Evolutionary conservation across 768 basidiomycete genomes (phyloP), one percentile per base, ranked within the genome.

Genomic region (Royoungia palumana): DNA sequence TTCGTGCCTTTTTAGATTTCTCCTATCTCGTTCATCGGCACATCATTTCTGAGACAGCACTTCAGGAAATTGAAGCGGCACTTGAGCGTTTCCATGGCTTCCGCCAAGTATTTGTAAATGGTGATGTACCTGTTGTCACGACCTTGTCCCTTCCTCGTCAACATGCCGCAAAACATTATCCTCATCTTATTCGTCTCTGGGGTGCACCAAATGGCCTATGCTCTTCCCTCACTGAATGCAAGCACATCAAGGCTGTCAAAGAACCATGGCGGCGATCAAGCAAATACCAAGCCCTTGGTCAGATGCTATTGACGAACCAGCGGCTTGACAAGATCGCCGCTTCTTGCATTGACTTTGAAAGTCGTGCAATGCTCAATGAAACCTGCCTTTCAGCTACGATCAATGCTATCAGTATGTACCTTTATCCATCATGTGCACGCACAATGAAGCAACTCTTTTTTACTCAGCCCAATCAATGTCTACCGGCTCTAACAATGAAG

Each of bases 201-300:
- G 63, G 65, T 11, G 57, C 64, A 2, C 70, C 65, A 1, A 70
- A 70, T 41, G 65, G 71, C 0, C 58, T 71, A 0, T 71, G 70
- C 38, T 67, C 65, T 0, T 72, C 67, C 5, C 71, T 71, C 2
- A 72, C 64, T 0, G 70, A 73, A 27, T 65, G 60, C 0, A 66
- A 66, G 30, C 70, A 70, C 32, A 70, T 70, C 50, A 66, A 66
- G 17, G 69, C 68, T 0, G 61, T 73, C 5, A 50, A 50, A 22
- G 11, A 50, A 12, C 70, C 70, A 1, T 74, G 62, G 50, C 55
- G 51, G 0, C 51, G 5, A 46, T 8, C 70, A 63, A 16, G 70
- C 53, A 38, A 7, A 3, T 14, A 45, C 24, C 0, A 59, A 41
- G 36, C 39, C 54, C 2, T 57, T 65, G 5, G 44, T 25, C 68